Percentiles rank a stretch among this genome's conserved stretches.
phyloP scores from a whole-genome alignment of 306 rosid genomes.

The Morella rubra region DNA sequence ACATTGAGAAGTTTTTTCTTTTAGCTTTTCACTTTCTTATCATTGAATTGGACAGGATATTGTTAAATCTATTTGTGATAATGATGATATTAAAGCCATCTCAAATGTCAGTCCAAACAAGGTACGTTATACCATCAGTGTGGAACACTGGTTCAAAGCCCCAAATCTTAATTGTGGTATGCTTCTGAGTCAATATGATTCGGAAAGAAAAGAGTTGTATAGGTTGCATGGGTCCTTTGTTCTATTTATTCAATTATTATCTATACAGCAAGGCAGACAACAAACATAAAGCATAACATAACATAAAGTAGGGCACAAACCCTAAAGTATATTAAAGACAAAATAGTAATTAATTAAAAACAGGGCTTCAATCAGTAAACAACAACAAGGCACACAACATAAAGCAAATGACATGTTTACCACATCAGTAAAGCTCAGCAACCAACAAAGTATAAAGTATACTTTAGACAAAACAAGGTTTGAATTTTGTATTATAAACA shows the following conservation, averaged over 20 bases:
- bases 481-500: too few relatives aligned
- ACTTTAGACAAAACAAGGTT: too few relatives aligned
- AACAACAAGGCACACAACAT: too few relatives aligned
- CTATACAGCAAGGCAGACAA: not conserved
- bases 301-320: too few relatives aligned
- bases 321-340: too few relatives aligned
- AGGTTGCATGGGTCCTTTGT: not conserved
- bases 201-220: not conserved
- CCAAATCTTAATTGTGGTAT: not conserved
- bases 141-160: not conserved
- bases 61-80: slow-evolving; percentile 70
- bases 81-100: slow-evolving; percentile 60
- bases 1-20: not conserved
- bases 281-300: too few relatives aligned
- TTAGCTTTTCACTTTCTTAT: not conserved
- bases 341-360: too few relatives aligned
- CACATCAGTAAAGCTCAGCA: too few relatives aligned
- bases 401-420: too few relatives aligned
- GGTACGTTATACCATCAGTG: slow-evolving; percentile 37
- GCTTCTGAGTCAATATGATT: not conserved
- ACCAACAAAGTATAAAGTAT: too few relatives aligned
- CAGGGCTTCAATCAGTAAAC: too few relatives aligned
- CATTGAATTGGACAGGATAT: slow-evolving; percentile 48
- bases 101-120: slow-evolving; percentile 66
- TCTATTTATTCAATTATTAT: not conserved